A percentile compares a stretch with the other conserved stretches of the same genome.
Conservation (phyloP, 139 green algal species). For the Picochlorum costavermella region DNA sequence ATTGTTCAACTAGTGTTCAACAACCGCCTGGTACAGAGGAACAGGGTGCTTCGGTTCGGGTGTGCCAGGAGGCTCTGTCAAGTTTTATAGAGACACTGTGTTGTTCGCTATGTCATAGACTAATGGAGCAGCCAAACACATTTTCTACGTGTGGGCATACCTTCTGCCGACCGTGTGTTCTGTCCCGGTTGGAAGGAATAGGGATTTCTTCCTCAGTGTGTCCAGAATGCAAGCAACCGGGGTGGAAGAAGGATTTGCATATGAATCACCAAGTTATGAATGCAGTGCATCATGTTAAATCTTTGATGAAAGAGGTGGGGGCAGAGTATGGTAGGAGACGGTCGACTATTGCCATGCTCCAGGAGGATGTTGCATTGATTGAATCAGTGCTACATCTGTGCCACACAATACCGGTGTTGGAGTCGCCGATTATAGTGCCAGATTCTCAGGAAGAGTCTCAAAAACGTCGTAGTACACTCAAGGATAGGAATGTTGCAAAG, state of each 20-base stretch:
- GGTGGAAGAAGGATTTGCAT: constrained; percentile 52
- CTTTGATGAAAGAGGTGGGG: background rate
- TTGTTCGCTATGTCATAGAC: constrained; percentile 22
- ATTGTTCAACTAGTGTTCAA: too few species aligned
- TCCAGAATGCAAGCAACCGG: constrained; percentile 38
- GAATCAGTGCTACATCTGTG: constrained; percentile 16
- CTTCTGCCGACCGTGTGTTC: constrained; percentile 49
- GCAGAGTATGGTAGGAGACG: background rate
- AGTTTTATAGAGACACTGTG: background rate
- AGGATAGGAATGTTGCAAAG: constrained; percentile 1
- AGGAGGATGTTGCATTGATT: constrained; percentile 20
- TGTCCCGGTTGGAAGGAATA: constrained; percentile 42
- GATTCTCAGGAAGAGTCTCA: background rate
- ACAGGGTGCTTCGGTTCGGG: too few species aligned
- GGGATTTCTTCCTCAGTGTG: constrained; percentile 54
- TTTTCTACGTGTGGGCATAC: constrained; percentile 42
- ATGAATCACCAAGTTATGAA: constrained; percentile 27
- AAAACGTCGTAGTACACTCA: background rate
- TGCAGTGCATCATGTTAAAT: constrained; percentile 2
- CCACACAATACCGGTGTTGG: constrained; percentile 10
- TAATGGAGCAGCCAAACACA: constrained; percentile 29
- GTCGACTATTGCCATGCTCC: background rate
- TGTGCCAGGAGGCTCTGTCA: too few species aligned
- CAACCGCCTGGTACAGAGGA: too few species aligned
- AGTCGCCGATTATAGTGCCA: background rate